Evolutionary conservation across 2,329 filamentous ascomycete genomes (phyloP), one percentile per base, ranked within the genome.

Genomic region (Aureobasidium subglaciale): DNA sequence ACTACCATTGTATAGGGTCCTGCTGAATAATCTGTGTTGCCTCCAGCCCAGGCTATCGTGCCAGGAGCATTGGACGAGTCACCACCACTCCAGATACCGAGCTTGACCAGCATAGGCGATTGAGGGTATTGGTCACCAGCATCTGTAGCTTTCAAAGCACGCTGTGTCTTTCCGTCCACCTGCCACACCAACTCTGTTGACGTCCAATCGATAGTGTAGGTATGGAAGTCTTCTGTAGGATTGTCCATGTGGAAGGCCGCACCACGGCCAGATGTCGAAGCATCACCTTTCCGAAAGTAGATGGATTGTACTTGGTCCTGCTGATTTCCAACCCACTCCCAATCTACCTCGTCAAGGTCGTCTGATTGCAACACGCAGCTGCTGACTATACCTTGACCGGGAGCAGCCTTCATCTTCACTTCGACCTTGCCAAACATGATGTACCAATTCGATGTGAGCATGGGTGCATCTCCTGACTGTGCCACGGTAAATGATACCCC

Each of bases 371-470:
- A 76, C 8, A 99, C 90, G 11, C 93, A 80, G 42, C 90, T 93
- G 70, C 89, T 96, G 61, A 99, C 91, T 64, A 99, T 96, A 58
- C 93, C 93, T 9, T 82, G 84, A 7, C 93, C 93, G 0, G 90
- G 86, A 9, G 93, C 90, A 24, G 89, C 84, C 73, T 92, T 91
- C 76, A 96, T 80, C 29, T 83, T 85, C 62, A 91, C 82, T 62
- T 95, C 87, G 67, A 96, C 88, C 60, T 86, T 87, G 62, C 93
- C 93, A 70, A 96, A 99, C 93, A 99, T 97, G 75, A 99, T 96
- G 78, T 96, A 97, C 82, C 95, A 97, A 65, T 93, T 83, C 59
- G 90, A 95, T 61, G 81, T 80, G 59, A 99, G 82, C 69, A 92
- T 87, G 0, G 93, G 93, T 3, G 90, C 82, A 67, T 99, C 89